Evolutionary conservation across 345 rosid species (phyloP).

Genomic region (Theobroma cacao): DNA sequence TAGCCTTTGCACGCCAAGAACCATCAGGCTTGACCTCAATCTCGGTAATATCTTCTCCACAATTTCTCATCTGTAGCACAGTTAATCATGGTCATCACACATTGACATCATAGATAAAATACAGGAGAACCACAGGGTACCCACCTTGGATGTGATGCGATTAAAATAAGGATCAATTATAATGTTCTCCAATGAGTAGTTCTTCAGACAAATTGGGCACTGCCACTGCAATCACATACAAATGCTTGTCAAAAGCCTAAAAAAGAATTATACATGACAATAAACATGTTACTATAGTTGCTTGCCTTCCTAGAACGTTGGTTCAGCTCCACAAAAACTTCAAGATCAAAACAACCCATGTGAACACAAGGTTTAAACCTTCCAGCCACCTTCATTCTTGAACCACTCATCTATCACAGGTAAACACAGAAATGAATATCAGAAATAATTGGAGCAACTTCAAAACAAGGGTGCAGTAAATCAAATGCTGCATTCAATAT

Average conservation of each 20-base stretch:
- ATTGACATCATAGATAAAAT: background rate
- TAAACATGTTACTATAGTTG: slow-evolving; percentile 3
- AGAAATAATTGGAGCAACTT: slow-evolving; percentile 12
- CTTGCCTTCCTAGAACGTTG: slow-evolving; percentile 97
- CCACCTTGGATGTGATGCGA: slow-evolving; percentile 77
- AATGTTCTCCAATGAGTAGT: slow-evolving; percentile 80
- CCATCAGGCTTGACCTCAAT: slow-evolving; percentile 93
- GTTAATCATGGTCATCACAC: background rate
- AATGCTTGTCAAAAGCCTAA: slow-evolving; percentile 16
- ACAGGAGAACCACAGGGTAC: slow-evolving; percentile 4
- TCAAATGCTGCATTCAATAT: background rate
- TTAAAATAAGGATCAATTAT: slow-evolving; percentile 93
- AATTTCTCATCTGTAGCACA: slow-evolving; percentile 69
- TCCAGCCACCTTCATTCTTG: slow-evolving; percentile 97
- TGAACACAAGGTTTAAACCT: slow-evolving; percentile 92
- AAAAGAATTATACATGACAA: background rate
- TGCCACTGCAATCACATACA: slow-evolving; percentile 77
- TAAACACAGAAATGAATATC: background rate
- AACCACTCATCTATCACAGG: slow-evolving; percentile 78
- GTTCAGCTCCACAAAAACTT: slow-evolving; percentile 91
- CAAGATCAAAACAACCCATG: slow-evolving; percentile 98
- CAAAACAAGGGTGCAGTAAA: background rate
- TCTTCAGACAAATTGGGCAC: slow-evolving; percentile 90
- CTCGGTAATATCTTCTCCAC: slow-evolving; percentile 83
- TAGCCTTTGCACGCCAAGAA: slow-evolving; percentile 91